Percentiles rank a stretch among this genome's conserved stretches.
Evolutionary conservation across 257 asterid genomes (phyloP).

Genomic region (Cordia subcordata): DNA sequence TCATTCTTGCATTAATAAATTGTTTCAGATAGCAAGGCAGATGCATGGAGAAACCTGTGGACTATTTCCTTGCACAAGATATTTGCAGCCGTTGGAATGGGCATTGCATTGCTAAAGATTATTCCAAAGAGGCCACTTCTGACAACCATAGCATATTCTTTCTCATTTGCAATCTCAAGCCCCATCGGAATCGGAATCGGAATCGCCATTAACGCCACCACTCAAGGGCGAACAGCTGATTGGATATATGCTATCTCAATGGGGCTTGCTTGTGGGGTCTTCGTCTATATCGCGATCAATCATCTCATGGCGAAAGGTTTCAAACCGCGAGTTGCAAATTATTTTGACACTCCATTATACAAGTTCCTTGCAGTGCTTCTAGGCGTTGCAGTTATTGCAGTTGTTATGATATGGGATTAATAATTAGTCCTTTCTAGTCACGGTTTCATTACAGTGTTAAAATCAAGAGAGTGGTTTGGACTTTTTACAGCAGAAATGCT

Average conservation of each 20-base stretch:
- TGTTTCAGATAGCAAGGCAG: slow-evolving; percentile 48
- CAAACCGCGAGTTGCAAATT: slow-evolving; percentile 35
- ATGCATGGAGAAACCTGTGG: slow-evolving; percentile 87
- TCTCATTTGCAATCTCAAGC: slow-evolving; percentile 77
- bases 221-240: slow-evolving; percentile 56
- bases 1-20: not conserved
- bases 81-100: slow-evolving; percentile 89
- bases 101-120: slow-evolving; percentile 79
- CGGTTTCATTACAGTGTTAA: too few species aligned
- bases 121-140: slow-evolving; percentile 82
- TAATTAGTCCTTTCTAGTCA: not conserved
- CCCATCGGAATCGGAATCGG: slow-evolving; percentile 87
- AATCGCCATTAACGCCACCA: slow-evolving; percentile 77
- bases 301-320: slow-evolving; percentile 74
- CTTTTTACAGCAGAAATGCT: too few species aligned
- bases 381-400: slow-evolving; percentile 68
- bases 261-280: slow-evolving; percentile 82
- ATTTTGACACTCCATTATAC: slow-evolving; percentile 57
- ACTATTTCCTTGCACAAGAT: slow-evolving; percentile 82
- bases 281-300: slow-evolving; percentile 74
- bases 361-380: slow-evolving; percentile 70
- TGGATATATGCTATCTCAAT: slow-evolving; percentile 85
- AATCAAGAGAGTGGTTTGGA: too few species aligned
- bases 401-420: slow-evolving; percentile 94
- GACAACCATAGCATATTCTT: slow-evolving; percentile 56